Base-by-base conservation (phyloP, 352 stramenopile genomes). In the Pelagophyceae sp. region DNA sequence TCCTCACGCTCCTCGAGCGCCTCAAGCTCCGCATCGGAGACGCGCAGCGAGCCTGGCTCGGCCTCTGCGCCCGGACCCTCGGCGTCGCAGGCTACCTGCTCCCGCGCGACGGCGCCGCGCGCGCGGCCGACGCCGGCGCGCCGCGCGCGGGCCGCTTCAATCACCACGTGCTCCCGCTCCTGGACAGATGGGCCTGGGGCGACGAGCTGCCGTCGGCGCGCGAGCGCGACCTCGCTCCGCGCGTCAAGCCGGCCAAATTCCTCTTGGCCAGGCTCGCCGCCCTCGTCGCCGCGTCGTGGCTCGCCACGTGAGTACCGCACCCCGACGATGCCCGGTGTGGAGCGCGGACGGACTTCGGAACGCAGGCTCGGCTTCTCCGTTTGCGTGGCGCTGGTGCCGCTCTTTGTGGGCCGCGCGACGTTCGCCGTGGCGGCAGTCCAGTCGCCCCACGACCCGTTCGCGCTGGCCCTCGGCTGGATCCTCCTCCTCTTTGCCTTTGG, bases 1-100 rank as follows among this genome's bases (percentile, higher is more conserved):
- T 98, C 65, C 82, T 99, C 25, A 92, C 88, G 23, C 87, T 98
- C 38, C 84, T 99, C 38, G 95, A 99, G 78, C 86, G 86, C 72
- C 85, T 89, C 77, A 91, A 90, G 80, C 89, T 88, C 61, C 82
- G 78, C 6, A 88, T 91, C 72, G 86, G 87, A 1, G 79, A 81
- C 72, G 72, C 88, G n/a, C 87, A 91, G 78, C 83, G 88, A 76
- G 76, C 79, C 37, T 91, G 84, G 83, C 81, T 90, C 37, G 77
- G 79, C 75, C 76, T 83, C 0, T 81, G 87, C n/a, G 83, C 78
- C 35, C 76, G 78, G 58, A 67, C 79, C 31, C 81, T 89, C 72
- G 80, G 79, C 33, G 76, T 90, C 23, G 84, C 77, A 27, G 79
- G 88, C 33, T 78, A 86, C 69, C 79, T 90, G 29, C 65, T 90